Base-by-base conservation (phyloP, 1,284 basidiomycete species). In the Lentinula novae-zelandiae region DNA sequence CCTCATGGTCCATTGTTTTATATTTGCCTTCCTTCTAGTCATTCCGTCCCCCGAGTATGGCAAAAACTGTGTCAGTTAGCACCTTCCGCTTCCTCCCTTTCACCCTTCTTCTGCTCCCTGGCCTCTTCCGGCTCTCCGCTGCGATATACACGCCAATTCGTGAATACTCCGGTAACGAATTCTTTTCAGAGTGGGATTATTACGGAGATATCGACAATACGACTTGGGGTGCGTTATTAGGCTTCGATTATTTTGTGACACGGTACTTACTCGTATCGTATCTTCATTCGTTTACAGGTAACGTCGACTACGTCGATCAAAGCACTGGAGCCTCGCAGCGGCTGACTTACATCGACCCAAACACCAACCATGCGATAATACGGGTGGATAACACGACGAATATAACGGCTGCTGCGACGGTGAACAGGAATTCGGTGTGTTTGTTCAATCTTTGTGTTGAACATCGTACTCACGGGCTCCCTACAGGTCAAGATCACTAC, bases 121-220 rank as follows among this genome's bases (percentile, higher is more conserved):
- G 20, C 10, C 20, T 50, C 12, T 50, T 34, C 13, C n/a, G 9
- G 49, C 13, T 33, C 5, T 50, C 49, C 15, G 5, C n/a, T 31
- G 76, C 70, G 33, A 59, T 67, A 36, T 85, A 81, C 64, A 70
- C 73, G 22, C 75, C 82, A 5, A 67, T 81, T 5, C 75, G 75
- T 56, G 79, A 82, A 61, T 83, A 85, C 65, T 73, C 78, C 13
- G 84, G 84, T 3, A 51, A 67, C 17, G 74, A 71, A 7, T 89
- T 88, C 71, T 87, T 88, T 68, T 76, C 83, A 63, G 72, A 75
- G 17, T 88, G 83, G 82, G 79, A 82, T 53, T 88, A 81, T 67
- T 85, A 80, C 65, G 82, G 81, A 0, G 75, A 71, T 57, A 80
- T 80, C 61, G 85, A 87, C 64, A 85, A 87, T 64, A 78, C 85